Evolutionary conservation across 2,329 filamentous ascomycete species (phyloP).

Genomic region (Colletotrichum abscissum): DNA sequence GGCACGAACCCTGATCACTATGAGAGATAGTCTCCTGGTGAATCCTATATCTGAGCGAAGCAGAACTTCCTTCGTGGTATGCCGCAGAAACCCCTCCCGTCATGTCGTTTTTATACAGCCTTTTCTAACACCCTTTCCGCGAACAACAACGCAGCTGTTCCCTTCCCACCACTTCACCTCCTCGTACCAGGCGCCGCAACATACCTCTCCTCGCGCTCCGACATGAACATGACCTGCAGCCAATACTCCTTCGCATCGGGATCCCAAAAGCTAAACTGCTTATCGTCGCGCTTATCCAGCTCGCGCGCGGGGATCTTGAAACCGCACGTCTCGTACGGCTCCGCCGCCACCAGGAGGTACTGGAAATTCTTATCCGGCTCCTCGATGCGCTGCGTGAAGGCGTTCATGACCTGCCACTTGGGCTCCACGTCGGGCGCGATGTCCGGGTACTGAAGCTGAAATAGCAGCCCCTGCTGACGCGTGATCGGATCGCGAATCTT

Average conservation of each 20-base stretch:
- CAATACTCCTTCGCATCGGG: constrained; percentile 96
- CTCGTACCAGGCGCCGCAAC: constrained; percentile 72
- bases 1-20: neutral
- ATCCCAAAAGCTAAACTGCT: constrained; percentile 96
- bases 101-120: neutral
- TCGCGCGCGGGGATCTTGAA: constrained; percentile 97
- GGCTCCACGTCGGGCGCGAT: constrained; percentile 81
- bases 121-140: neutral
- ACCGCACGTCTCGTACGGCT: constrained; percentile 96
- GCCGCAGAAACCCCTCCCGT: neutral
- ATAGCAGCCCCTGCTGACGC: constrained; percentile 89
- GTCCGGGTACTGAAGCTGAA: constrained; percentile 96
- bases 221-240: constrained; percentile 98
- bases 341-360: constrained; percentile 93
- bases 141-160: neutral
- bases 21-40: no score
- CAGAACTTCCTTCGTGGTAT: neutral
- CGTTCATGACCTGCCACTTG: constrained; percentile 96
- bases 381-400: constrained; percentile 95
- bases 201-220: constrained; percentile 93
- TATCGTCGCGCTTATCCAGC: constrained; percentile 87
- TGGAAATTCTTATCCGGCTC: constrained; percentile 95
- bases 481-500: constrained; percentile 93
- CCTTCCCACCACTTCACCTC: constrained; percentile 46
- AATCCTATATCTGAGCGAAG: neutral